phyloP scores from a whole-genome alignment of 2,329 filamentous ascomycete genomes.

The Neonectria sp. region DNA sequence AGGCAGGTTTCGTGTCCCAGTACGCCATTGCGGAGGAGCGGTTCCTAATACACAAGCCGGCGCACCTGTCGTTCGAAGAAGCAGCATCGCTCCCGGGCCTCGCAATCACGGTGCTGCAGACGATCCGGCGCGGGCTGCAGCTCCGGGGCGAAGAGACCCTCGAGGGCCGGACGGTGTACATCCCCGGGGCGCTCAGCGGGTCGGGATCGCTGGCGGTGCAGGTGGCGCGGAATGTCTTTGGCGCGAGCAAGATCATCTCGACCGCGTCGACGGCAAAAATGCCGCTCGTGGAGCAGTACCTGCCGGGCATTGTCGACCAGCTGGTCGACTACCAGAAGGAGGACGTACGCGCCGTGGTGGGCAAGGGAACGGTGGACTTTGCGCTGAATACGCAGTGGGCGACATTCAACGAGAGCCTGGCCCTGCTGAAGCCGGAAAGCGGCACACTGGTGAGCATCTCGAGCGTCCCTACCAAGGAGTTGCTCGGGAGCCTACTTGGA shows the following conservation, averaged over 20 bases:
- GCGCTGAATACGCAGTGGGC: slow-evolving; percentile 63
- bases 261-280: slow-evolving; percentile 69
- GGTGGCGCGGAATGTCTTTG: slow-evolving; percentile 65
- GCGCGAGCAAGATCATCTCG: slow-evolving; percentile 62
- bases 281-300: slow-evolving; percentile 56
- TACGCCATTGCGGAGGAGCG: slow-evolving; percentile 56
- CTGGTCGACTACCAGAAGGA: slow-evolving; percentile 66
- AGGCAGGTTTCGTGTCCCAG: slow-evolving; percentile 56
- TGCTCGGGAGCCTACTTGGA: slow-evolving; percentile 52
- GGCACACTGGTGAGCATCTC: slow-evolving; percentile 61
- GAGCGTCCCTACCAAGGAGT: slow-evolving; percentile 52
- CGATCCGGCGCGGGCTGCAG: slow-evolving; percentile 56
- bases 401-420: slow-evolving; percentile 57
- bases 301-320: slow-evolving; percentile 63
- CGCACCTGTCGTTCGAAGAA: slow-evolving; percentile 52
- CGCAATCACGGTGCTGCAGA: slow-evolving; percentile 61
- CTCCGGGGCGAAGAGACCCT: slow-evolving; percentile 57
- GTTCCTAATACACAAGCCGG: slow-evolving; percentile 53
- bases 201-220: slow-evolving; percentile 64
- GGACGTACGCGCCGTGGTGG: slow-evolving; percentile 55
- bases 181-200: slow-evolving; percentile 65
- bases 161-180: slow-evolving; percentile 65
- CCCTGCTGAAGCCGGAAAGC: slow-evolving; percentile 53
- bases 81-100: slow-evolving; percentile 55
- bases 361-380: slow-evolving; percentile 63